Evolutionary conservation across 805 yeast species (phyloP).

Genomic region (Saccharomycopsis sp.): DNA sequence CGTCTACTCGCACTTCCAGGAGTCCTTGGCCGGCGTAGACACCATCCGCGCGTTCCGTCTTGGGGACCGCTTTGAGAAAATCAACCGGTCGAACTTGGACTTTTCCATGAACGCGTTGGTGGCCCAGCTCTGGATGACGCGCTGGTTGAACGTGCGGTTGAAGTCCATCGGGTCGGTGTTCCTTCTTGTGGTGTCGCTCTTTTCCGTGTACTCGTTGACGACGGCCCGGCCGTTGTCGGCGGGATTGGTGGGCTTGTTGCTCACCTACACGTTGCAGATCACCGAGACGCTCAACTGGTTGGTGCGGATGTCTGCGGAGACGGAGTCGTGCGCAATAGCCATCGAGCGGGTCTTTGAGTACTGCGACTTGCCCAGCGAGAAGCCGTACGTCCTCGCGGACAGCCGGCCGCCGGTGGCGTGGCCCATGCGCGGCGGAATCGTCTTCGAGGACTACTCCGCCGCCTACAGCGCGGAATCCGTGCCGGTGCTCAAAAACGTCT

Average conservation of each 20-base stretch:
- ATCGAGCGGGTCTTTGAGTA: constrained; percentile 65
- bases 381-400: constrained; percentile 38
- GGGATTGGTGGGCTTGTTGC: constrained; percentile 57
- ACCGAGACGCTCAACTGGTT: constrained; percentile 48
- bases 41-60: constrained; percentile 79
- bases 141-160: constrained; percentile 61
- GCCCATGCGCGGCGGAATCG: constrained; percentile 49
- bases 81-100: constrained; percentile 44
- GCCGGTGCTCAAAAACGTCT: constrained; percentile 47
- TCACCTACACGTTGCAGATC: constrained; percentile 56
- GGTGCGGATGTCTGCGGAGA: constrained; percentile 55
- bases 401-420: constrained; percentile 42
- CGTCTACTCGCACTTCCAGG: constrained; percentile 75
- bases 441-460: constrained; percentile 48
- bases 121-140: constrained; percentile 33
- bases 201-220: constrained; percentile 42
- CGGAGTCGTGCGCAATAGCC: constrained; percentile 57
- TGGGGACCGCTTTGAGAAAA: constrained; percentile 48
- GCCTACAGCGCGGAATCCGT: constrained; percentile 52
- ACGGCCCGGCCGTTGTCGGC: constrained; percentile 40
- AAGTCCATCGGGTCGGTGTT: constrained; percentile 50
- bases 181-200: constrained; percentile 37
- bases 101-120: constrained; percentile 40
- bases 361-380: constrained; percentile 40
- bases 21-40: constrained; percentile 67